phyloP scores from a whole-genome alignment of 805 yeast species.

The Wickerhamomyces hampshirensis region DNA sequence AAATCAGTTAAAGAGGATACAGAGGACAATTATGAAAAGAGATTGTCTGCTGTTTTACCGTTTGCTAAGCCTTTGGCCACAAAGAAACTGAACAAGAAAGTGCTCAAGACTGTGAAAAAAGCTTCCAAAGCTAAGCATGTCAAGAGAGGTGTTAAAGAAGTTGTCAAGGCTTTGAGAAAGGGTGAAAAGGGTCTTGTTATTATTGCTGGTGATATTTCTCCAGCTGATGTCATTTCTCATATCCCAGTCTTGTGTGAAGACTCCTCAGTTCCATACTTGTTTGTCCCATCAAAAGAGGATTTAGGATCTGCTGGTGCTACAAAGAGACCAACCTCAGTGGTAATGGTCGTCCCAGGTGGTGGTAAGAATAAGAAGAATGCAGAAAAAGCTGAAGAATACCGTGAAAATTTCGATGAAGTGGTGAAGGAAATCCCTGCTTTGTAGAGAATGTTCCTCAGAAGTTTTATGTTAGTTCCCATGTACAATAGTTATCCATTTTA shows the following conservation, averaged over 20 bases:
- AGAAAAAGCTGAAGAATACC: slow-evolving; percentile 78
- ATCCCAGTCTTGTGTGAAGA: slow-evolving; percentile 98
- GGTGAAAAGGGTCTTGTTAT: slow-evolving; percentile 97
- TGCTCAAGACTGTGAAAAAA: slow-evolving; percentile 91
- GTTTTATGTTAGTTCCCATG: slow-evolving; percentile 1
- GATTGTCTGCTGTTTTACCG: slow-evolving; percentile 85
- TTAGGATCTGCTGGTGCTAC: slow-evolving; percentile 99
- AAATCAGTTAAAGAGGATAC: slow-evolving; percentile 29
- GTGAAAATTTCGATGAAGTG: slow-evolving; percentile 87
- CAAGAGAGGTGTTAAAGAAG: slow-evolving; percentile 98
- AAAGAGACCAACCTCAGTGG: slow-evolving; percentile 97
- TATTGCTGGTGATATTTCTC: slow-evolving; percentile 97
- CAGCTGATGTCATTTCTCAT: slow-evolving; percentile 95
- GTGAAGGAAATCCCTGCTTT: slow-evolving; percentile 73
- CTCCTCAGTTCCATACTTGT: slow-evolving; percentile 81
- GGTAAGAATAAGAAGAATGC: slow-evolving; percentile 72
- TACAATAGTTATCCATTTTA: slow-evolving; percentile 4
- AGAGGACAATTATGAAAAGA: slow-evolving; percentile 84
- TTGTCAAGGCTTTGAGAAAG: slow-evolving; percentile 94
- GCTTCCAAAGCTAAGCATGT: slow-evolving; percentile 98
- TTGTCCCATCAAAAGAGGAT: slow-evolving; percentile 96
- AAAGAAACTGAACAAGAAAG: slow-evolving; percentile 91
- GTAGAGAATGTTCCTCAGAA: slow-evolving; percentile 1
- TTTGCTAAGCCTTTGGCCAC: slow-evolving; percentile 95
- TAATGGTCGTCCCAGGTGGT: slow-evolving; percentile 95